These are phyloP conservation scores for Xerocomus potaroensis DNA, from an alignment of 768 basidiomycete species.

Conservation along the genomic window DNA sequence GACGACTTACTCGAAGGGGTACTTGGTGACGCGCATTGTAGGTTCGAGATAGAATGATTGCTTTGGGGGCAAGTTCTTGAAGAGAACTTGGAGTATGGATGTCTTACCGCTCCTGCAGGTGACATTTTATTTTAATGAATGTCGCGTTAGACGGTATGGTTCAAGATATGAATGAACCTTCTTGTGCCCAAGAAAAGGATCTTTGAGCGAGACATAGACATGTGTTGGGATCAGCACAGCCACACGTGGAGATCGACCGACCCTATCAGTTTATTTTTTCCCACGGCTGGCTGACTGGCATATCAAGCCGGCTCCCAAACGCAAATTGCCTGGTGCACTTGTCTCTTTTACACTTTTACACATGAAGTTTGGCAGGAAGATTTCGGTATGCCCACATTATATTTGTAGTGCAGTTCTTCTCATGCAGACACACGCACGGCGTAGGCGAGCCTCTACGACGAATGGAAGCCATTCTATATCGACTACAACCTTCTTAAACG, in stretches of 20 bases:
- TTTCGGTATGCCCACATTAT: constrained; percentile 51
- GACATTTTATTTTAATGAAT: too few relatives aligned
- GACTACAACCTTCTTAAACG: constrained; percentile 88
- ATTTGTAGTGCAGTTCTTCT: background rate
- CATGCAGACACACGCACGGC: background rate
- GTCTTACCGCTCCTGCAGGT: constrained; percentile 83
- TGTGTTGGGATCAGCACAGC: constrained; percentile 4
- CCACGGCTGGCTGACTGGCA: constrained; percentile 9
- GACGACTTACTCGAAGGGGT: constrained; percentile 70
- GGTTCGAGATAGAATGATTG: constrained; percentile 89
- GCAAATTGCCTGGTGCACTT: background rate
- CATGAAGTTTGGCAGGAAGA: constrained; percentile 85
- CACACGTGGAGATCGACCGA: constrained; percentile 1
- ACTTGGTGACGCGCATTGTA: constrained; percentile 71
- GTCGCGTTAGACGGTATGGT: background rate
- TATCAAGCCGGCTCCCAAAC: background rate
- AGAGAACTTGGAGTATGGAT: constrained; percentile 87
- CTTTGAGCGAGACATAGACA: constrained; percentile 45
- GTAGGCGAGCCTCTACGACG: constrained; percentile 79
- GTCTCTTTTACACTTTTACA: background rate
- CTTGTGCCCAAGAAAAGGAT: constrained; percentile 70
- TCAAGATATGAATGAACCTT: constrained; percentile 41
- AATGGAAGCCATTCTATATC: constrained; percentile 89
- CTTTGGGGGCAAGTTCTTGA: constrained; percentile 76
- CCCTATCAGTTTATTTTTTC: constrained; percentile 1